Base-by-base conservation (phyloP, 1,284 basidiomycete genomes). In the Papiliotrema laurentii region DNA sequence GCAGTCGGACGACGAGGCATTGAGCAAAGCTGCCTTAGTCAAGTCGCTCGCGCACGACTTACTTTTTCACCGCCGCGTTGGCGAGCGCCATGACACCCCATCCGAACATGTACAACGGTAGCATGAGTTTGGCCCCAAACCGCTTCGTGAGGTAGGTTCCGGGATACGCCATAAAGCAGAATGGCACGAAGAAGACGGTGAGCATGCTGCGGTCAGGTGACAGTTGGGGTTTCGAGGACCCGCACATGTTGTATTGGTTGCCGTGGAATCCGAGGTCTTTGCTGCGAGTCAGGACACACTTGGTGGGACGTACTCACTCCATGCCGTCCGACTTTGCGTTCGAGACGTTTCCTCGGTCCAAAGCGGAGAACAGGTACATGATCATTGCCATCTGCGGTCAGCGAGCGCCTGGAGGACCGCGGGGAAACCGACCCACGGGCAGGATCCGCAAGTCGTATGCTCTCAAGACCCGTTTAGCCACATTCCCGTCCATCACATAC, bases 311-410 rank as follows among this genome's bases (percentile, higher is more conserved):
- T n/a, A n/a, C n/a, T n/a, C n/a, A n/a, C n/a, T n/a, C n/a, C 58
- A 62, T 60, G 7, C 58, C 58, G 43, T 60, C 60, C 5, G 53
- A 54, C 44, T 63, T 64, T 25, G 66, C 66, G 45, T 66, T 66
- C 30, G 59, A 61, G 7, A 64, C 47, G 49, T 68, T 68, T 35
- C 49, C 54, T 14, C 66, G 45, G 49, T 68, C 62, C 5, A 66
- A 56, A 11, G 56, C 53, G 47, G 57, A 56, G 55, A 61, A 61
- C 26, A 61, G 37, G 44, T 61, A 61, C n/a, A n/a, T n/a, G n/a
- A n/a, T n/a, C n/a, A n/a, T n/a, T n/a, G n/a, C n/a, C n/a, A n/a
- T n/a, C n/a, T n/a, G n/a, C n/a, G n/a, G n/a, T n/a, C n/a, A n/a
- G n/a, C n/a, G n/a, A n/a, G n/a, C n/a, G n/a, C n/a, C n/a, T n/a